Evolutionary conservation across 2,329 filamentous ascomycete species (phyloP).

Genomic region (Septoria linicola): DNA sequence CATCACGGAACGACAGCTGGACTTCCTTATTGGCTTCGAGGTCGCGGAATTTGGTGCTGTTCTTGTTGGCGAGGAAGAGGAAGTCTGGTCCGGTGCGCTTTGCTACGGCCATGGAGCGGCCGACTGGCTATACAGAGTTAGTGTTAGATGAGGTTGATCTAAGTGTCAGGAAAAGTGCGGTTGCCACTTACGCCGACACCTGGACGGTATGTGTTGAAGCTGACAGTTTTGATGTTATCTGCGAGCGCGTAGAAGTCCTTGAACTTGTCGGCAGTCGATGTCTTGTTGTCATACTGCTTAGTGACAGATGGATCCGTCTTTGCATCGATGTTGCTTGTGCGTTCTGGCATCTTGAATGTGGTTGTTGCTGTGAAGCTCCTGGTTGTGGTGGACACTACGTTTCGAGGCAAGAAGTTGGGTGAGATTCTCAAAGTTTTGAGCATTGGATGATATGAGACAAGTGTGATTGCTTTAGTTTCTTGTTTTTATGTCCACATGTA

Average conservation of each 20-base stretch:
- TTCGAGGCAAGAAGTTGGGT: neutral
- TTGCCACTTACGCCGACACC: constrained; percentile 41
- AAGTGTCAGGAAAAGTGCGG: neutral
- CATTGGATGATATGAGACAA: neutral
- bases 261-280: constrained; percentile 47
- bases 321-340: constrained; percentile 42
- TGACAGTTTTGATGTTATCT: constrained; percentile 48
- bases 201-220: constrained; percentile 45
- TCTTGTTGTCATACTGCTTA: constrained; percentile 51
- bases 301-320: constrained; percentile 49
- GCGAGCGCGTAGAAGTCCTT: constrained; percentile 50
- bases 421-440: neutral
- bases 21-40: constrained; percentile 44
- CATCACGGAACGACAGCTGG: constrained; percentile 50
- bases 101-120: constrained; percentile 51
- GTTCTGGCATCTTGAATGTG: constrained; percentile 48
- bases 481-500: neutral
- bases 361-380: constrained; percentile 6
- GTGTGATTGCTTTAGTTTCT: neutral
- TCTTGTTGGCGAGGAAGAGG: constrained; percentile 51
- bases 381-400: neutral
- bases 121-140: constrained; percentile 37
- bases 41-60: constrained; percentile 51
- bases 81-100: constrained; percentile 58
- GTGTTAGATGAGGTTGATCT: neutral